Evolutionary conservation across 768 basidiomycete genomes (phyloP).

Genomic region (Pulveroboletus sp.): DNA sequence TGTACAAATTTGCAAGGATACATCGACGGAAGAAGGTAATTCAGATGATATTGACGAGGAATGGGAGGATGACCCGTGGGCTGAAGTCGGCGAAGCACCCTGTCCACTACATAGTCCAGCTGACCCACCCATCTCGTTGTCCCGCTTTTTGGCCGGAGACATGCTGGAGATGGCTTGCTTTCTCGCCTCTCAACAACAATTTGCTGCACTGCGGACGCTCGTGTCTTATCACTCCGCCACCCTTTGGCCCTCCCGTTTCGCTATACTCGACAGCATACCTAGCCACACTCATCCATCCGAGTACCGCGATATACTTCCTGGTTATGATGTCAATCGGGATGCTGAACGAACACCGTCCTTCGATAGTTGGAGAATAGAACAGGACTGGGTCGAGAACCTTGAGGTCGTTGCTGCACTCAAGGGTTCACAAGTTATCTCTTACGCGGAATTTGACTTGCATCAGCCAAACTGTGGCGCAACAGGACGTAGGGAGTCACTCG

Average conservation of each 20-base stretch:
- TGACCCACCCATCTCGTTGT: constrained; percentile 49
- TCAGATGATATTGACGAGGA: constrained; percentile 40
- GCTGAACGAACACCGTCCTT: constrained; percentile 34
- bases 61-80: constrained; percentile 61
- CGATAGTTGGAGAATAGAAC: constrained; percentile 46
- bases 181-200: constrained; percentile 59
- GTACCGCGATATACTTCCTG: constrained; percentile 60
- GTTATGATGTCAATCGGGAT: constrained; percentile 45
- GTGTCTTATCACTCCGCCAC: constrained; percentile 48
- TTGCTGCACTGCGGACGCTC: constrained; percentile 55
- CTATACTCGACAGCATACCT: constrained; percentile 70
- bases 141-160: constrained; percentile 57
- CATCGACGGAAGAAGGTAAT: constrained; percentile 25
- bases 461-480: constrained; percentile 6
- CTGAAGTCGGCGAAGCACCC: constrained; percentile 40
- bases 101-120: constrained; percentile 18
- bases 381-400: constrained; percentile 55
- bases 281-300: constrained; percentile 61
- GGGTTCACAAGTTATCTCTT: constrained; percentile 19
- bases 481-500: constrained; percentile 9
- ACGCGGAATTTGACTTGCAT: constrained; percentile 9
- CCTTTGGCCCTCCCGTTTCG: constrained; percentile 67
- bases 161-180: constrained; percentile 55
- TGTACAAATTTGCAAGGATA: constrained; percentile 49
- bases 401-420: constrained; percentile 41